Base-by-base conservation (phyloP, 306 rosid genomes). In the Ammopiptanthus mongolicus region DNA sequence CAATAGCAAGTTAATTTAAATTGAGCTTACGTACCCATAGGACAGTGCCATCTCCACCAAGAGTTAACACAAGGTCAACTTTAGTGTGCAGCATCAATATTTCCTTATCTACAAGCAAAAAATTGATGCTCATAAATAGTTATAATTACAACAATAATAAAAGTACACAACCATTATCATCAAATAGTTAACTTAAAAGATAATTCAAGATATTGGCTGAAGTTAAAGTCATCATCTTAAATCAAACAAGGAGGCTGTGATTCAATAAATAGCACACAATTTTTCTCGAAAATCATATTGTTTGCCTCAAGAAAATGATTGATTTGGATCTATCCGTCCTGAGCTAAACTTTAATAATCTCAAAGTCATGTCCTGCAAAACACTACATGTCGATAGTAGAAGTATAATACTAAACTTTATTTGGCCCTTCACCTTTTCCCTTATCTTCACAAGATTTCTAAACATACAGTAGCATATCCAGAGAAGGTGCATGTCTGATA, bases 21-120 rank as follows among this genome's bases (percentile, higher is more conserved):
- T 62, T 62, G 47, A 79, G 11, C 50, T 50, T 60, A 79, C 98
- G 39, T 88, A 92, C 99, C 98, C 96, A 90, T 63, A 95, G 92
- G 58, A 95, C 97, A 58, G 98, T 95, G 71, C 98, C 99, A 87
- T 95, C 99, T 37, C 99, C 98, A 15, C 99, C 98, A 71, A 92
- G 97, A 73, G 99, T 95, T 78, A 88, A 87, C 66, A 95, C 96
- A 50, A 95, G 93, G 83, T 95, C 99, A 78, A 95, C 93, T 85
- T 89, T 90, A 7, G 88, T 79, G 81, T 95, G 99, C 70, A 95
- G 90, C 69, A 6, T 69, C 79, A 39, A 28, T 41, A 89, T 84
- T 82, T 95, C 98, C 48, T 77, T 71, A 34, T 86, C 99, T 95
- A 81, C 83, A 79, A 78, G 71, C 37, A 82, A 74, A 60, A 70